Conservation (phyloP, 1,139 yeast genomes). For the Kodamaea alishanica region DNA sequence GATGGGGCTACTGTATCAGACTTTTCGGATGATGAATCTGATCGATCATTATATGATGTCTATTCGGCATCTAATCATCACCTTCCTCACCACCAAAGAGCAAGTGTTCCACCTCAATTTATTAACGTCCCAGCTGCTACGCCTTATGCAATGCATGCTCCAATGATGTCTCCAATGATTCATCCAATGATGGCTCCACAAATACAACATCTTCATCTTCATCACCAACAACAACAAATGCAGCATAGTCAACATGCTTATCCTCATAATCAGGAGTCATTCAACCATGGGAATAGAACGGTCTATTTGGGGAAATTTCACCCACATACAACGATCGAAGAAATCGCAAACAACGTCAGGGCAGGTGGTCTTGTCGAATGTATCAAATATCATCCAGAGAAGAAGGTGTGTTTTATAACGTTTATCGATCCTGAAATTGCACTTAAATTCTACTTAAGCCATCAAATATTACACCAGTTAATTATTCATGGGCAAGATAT, state of each 20-base stretch:
- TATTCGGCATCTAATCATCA: no score
- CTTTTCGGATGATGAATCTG: no score
- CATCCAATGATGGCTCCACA: background rate
- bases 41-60: no score
- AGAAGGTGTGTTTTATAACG: slow-evolving; percentile 43
- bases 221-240: background rate
- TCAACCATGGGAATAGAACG: slow-evolving; percentile 37
- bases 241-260: slow-evolving; percentile 1
- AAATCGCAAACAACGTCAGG: slow-evolving; percentile 47
- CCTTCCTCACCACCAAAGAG: no score
- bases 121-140: no score
- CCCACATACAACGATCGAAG: slow-evolving; percentile 44
- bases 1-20: no score
- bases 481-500: slow-evolving; percentile 46
- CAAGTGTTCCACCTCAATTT: no score
- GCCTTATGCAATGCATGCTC: no score
- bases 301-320: slow-evolving; percentile 46
- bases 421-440: slow-evolving; percentile 44
- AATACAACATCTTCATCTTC: slow-evolving; percentile 1
- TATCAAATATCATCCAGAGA: slow-evolving; percentile 35
- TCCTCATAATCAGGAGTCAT: slow-evolving; percentile 9
- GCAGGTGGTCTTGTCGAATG: slow-evolving; percentile 48
- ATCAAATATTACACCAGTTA: slow-evolving; percentile 45
- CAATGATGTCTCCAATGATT: background rate
- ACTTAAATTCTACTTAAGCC: slow-evolving; percentile 39